Evolutionary conservation across 345 rosid genomes (phyloP), one percentile per base, ranked within the genome.

Genomic region (Anacardium occidentale): DNA sequence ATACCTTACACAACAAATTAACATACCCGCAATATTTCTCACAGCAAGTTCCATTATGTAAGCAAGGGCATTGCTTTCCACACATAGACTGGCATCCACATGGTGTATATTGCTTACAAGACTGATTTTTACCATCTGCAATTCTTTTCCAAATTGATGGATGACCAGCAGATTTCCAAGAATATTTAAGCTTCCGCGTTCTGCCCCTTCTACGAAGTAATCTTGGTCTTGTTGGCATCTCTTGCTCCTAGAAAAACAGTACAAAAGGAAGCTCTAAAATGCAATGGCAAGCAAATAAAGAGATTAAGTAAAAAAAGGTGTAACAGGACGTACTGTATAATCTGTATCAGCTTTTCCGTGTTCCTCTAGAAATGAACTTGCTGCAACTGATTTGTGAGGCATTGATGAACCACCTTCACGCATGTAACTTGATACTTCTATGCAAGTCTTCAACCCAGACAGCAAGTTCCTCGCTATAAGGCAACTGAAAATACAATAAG

Each of bases 11-110:
- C 32, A 63, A 54, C 54, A 61, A 73, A 13, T 66, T 70, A 73
- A 79, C 92, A 62, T 90, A 94, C 98, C 98, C 97, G 59, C 98
- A 94, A 68, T 89, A 94, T 76, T 94, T 94, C 74, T 94, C 98
- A 70, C 99, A 95, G 82, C 97, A 92, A 68, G 96, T 90, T 74
- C 87, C 91, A 69, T 78, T 86, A 61, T 81, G 54, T 64, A 79
- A 81, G 82, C 99, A 95, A 61, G 88, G 64, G 77, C 99, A 95
- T 50, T 88, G 85, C 78, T 87, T 89, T 78, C 98, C 97, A 76
- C 99, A 95, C 77, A 80, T 80, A 25, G 90, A 75, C 60, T 83
- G 85, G 83, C 99, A 95, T 74, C 91, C 94, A 80, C 99, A 95
- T 37, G 98, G 99, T 76, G 91, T 82, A 76, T 86, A 95, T 52